Evolutionary conservation across 805 yeast genomes (phyloP), one percentile per base, ranked within the genome.

Genomic region (Yarrowia porcina): DNA sequence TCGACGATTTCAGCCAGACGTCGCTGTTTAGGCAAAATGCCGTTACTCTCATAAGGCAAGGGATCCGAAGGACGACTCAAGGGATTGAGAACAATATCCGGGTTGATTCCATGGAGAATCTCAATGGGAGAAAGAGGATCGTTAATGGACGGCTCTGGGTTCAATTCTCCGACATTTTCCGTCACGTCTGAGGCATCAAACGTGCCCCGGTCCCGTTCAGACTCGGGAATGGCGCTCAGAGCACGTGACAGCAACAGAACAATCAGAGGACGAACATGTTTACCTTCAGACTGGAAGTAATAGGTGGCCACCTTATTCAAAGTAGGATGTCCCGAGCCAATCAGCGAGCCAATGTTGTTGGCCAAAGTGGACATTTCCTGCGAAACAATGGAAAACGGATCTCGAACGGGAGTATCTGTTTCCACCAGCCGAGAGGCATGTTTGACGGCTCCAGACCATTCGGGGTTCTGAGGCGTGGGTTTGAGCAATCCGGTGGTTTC

Each of bases 1-100:
- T 94, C 99, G 10, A 93, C 97, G 69, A 94, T 93, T 76, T 94
- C 99, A 0, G 99, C 98, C 63, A 94, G 80, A 64, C 99, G 82
- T 67, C 98, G 81, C 76, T 94, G 99, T 68, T 94, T 91, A 49
- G 99, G 98, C 64, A 93, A 78, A 56, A 94, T 90, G 1, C 97
- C 97, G 68, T 83, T 83, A 63, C 83, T 77, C 15, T 82, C 82
- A 50, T 83, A 79, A 0, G 93, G 90, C 61, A 87, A 77, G 38
- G 83, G 79, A 66, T 83, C 87, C 81, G 90, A 88, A 10, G 96
- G 94, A 69, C 85, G 83, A 23, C 92, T 84, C 65, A 92, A 79
- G 1, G 97, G 97, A 70, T 92, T 90, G 66, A 90, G 79, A 17
- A 89, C 83, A 20, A 87, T 68, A 62, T 78, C 77, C n/a, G 97